Evolutionary conservation across 2,329 filamentous ascomycete genomes (phyloP), one percentile per base, ranked within the genome.

Genomic region (Neonectria punicea): DNA sequence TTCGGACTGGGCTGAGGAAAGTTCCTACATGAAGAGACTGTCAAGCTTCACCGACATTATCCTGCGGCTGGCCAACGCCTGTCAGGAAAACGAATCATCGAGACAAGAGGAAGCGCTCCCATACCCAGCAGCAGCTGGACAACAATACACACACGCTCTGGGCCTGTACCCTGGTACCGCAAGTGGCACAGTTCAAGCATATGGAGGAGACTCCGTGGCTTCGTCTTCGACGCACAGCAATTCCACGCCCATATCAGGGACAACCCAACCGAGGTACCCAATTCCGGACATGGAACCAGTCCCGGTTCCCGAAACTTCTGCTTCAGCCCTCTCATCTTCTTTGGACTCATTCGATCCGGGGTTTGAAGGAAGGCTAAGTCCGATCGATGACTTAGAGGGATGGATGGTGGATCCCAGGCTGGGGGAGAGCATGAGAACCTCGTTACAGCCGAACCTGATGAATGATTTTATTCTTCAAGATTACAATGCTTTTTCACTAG

Each of bases 181-280:
- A 13, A 22, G 2, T 20, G 16, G 41, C 2, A 16, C 28, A 6
- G 14, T 28, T 14, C 53, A 66, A 16, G n/a, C 39, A 9, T 63
- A 63, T n/a, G 49, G 41, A 41, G 53, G 53, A 4, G 63, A 54
- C 28, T 66, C 58, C 0, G 59, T 25, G 13, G 49, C 47, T 13
- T 63, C 63, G 1, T 66, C 59, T 13, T 63, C 54, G 5, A 36
- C 54, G 4, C 58, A 44, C 49, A 66, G 58, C 50, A 66, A 58
- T 5, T 58, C 54, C 16, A 66, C 53, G 1, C 58, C 59, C 5
- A 34, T 58, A 18, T 66, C 54, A 4, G 59, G 59, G n/a, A 34
- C 9, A 20, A 53, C 43, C n/a, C 59, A 65, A 20, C 53, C 36
- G 3, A 53, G 49, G 8, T 41, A 16, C 6, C 36, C 51, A 5